Base-by-base conservation (phyloP, 768 basidiomycete genomes). In the Termitomyces bulborhizus region DNA sequence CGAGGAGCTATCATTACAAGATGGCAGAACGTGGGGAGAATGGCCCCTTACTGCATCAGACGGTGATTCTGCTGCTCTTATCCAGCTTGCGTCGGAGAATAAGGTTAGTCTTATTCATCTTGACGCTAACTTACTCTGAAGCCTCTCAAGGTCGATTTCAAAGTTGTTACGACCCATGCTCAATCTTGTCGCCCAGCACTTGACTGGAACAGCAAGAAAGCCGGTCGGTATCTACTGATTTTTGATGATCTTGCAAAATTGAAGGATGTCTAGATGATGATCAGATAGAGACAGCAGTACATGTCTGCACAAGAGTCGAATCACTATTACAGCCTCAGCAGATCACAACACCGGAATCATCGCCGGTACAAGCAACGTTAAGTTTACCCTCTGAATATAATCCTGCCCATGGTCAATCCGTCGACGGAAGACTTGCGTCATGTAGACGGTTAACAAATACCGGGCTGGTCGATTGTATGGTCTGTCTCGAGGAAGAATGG, bases 141-240 rank as follows among this genome's bases (percentile, higher is more conserved):
- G 46, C 13, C 24, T 52, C 11, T 40, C 42, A 60, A 93, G 91
- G 78, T 90, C 24, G 82, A 88, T 46, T 85, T 94, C 61, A 75
- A 74, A 34, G 69, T 94, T 32, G 90, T 95, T 61, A 81, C 84
- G 1, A 72, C 79, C 11, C 76, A 80, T 49, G 73, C 85, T 12
- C 82, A 78, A 58, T 71, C 74, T 5, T 78, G 83, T 39, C 79
- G 85, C 6, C 66, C 73, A 26, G 71, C 67, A 11, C 71, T 88
- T 36, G 89, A 92, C 63, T 92, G 87, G 82, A 91, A 91, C 61
- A 96, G 90, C 68, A 92, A 92, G 72, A 90, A 91, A 76, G 86
- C 88, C 60, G 90, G 91, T 88, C 58, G 53, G 76, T 27, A 66
- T 7, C 31, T 37, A 37, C 52, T 37, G 47, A 46, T 51, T 9